Conservation (phyloP, 2,329 filamentous ascomycete species). For the Coniochaeta sp. region DNA sequence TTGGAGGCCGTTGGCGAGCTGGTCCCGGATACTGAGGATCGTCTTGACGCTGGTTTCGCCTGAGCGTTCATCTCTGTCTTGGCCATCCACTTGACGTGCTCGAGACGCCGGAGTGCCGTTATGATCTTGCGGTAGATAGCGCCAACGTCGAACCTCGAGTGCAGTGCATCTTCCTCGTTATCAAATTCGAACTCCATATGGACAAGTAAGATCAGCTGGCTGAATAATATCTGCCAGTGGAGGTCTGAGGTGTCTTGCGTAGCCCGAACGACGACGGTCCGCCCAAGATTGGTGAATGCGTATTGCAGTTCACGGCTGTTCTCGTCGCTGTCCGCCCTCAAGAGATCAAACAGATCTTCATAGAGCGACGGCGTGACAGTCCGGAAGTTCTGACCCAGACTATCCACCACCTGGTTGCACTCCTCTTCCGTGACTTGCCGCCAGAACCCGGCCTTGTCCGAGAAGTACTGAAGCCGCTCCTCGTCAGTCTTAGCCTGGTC, state of each 20-base stretch:
- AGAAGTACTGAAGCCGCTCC: constrained; percentile 71
- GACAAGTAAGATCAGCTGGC: constrained; percentile 73
- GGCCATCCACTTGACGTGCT: constrained; percentile 65
- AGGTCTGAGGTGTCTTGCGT: constrained; percentile 71
- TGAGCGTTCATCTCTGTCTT: constrained; percentile 49
- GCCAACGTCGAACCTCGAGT: constrained; percentile 56
- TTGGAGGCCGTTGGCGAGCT: constrained; percentile 23
- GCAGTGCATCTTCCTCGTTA: constrained; percentile 58
- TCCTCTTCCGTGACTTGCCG: constrained; percentile 78
- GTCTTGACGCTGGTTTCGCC: constrained; percentile 26
- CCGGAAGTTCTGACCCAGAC: constrained; percentile 59
- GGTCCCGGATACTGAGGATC: constrained; percentile 23
- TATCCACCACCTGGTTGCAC: constrained; percentile 59
- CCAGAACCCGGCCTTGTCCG: constrained; percentile 70
- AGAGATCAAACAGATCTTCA: constrained; percentile 38
- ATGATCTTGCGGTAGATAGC: constrained; percentile 63
- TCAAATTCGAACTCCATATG: constrained; percentile 83
- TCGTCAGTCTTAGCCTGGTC: constrained; percentile 62
- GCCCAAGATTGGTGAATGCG: constrained; percentile 67
- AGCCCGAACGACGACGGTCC: constrained; percentile 65
- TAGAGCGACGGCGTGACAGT: constrained; percentile 50
- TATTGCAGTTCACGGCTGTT: constrained; percentile 35
- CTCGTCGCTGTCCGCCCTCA: constrained; percentile 36
- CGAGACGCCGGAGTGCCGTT: constrained; percentile 61
- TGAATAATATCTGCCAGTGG: constrained; percentile 68